These are phyloP conservation scores for Melastoma malabathricum DNA, from an alignment of 345 rosid species.

Conservation along the genomic window DNA sequence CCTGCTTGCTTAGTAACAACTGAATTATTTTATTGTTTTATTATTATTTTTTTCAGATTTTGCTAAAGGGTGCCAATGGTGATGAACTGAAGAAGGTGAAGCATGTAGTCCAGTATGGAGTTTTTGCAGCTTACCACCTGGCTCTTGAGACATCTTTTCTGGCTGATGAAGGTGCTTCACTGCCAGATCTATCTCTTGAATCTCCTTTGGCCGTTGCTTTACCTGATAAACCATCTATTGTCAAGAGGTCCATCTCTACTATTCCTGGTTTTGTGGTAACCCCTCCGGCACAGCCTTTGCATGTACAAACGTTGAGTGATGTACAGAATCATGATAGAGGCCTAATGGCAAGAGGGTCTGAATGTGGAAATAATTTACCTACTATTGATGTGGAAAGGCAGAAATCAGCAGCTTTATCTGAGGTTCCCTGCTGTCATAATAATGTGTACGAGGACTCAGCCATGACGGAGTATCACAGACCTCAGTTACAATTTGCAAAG, in stretches of 20 bases:
- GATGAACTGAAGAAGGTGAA: conserved; percentile 91
- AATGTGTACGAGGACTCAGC: too few relatives aligned
- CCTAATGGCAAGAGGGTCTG: conserved; percentile 4
- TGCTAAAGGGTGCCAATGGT: conserved; percentile 81
- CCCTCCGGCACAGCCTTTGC: conserved; percentile 14
- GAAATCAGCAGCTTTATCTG: too few relatives aligned
- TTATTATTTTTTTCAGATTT: conserved; percentile 35
- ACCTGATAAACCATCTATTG: conserved; percentile 54
- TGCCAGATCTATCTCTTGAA: conserved; percentile 67
- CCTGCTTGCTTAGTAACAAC: too few relatives aligned
- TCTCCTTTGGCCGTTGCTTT: conserved; percentile 73
- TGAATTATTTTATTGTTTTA: too few relatives aligned
- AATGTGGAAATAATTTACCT: too few relatives aligned
- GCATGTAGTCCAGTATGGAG: conserved; percentile 93
- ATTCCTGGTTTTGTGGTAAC: conserved; percentile 50
- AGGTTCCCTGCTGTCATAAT: too few relatives aligned
- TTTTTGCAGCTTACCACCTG: conserved; percentile 97
- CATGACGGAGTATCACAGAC: too few relatives aligned
- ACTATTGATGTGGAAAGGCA: too few relatives aligned
- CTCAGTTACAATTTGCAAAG: too few relatives aligned
- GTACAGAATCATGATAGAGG: conserved; percentile 26
- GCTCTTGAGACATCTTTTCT: conserved; percentile 92
- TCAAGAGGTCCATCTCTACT: conserved; percentile 76
- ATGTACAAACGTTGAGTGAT: conserved; percentile 30
- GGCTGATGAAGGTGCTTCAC: conserved; percentile 94